Evolutionary conservation across 352 stramenopile genomes (phyloP).

Genomic region (Pythium insidiosum): DNA sequence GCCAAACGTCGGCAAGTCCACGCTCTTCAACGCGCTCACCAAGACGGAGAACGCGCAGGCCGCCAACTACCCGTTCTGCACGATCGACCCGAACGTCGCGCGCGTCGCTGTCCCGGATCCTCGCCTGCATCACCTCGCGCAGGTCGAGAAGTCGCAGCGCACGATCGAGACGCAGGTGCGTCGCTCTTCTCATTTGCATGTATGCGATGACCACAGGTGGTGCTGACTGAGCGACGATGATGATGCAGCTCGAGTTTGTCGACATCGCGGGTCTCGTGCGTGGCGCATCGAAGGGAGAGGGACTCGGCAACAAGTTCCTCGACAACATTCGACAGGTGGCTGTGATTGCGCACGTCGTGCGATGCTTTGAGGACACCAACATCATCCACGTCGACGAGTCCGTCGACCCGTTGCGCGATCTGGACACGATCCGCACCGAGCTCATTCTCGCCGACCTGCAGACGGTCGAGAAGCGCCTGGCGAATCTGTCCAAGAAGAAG

Average conservation of each 20-base stretch:
- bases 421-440: constrained; percentile 98
- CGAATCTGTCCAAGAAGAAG: constrained; percentile 71
- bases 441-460: constrained; percentile 90
- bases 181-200: constrained; percentile 2
- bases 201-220: constrained; percentile 11
- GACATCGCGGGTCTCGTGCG: constrained; percentile 83
- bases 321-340: constrained; percentile 82
- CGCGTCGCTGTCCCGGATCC: constrained; percentile 64
- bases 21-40: constrained; percentile 84
- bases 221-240: too few relatives aligned
- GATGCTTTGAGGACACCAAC: constrained; percentile 98
- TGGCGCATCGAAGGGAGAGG: constrained; percentile 73
- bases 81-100: constrained; percentile 82
- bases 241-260: constrained; percentile 71
- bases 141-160: constrained; percentile 70
- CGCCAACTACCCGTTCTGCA: constrained; percentile 88
- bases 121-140: constrained; percentile 46
- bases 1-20: constrained; percentile 87
- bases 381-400: constrained; percentile 96
- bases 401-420: constrained; percentile 95
- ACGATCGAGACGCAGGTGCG: constrained; percentile 57
- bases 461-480: constrained; percentile 61
- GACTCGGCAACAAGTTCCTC: constrained; percentile 84
- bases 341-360: constrained; percentile 87
- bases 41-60: constrained; percentile 80